Conservation (phyloP, 2,329 filamentous ascomycete genomes). For the Fusarium lyarnte region DNA sequence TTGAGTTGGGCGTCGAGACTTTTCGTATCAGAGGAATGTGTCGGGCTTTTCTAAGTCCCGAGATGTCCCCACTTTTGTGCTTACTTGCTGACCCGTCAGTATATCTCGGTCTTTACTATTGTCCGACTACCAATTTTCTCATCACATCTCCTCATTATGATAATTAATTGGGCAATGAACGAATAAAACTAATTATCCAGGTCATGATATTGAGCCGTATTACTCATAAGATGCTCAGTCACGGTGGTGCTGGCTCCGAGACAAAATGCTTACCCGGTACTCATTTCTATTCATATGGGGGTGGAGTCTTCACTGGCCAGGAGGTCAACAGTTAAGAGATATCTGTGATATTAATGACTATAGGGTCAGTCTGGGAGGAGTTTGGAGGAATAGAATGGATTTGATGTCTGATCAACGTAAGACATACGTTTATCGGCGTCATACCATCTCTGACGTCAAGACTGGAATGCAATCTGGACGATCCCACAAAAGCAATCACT, state of each 20-base stretch:
- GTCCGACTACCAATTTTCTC: constrained; percentile 3
- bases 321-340: fast-evolving
- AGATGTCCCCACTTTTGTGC: constrained; percentile 2
- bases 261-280: neutral
- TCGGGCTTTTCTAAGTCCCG: constrained; percentile 22
- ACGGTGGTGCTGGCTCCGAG: fast-evolving
- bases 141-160: neutral
- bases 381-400: fast-evolving
- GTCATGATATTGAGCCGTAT: neutral
- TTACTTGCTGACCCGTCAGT: neutral
- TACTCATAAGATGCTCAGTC: neutral
- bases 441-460: constrained; percentile 10
- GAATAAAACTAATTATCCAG: fast-evolving
- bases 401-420: neutral
- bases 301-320: fast-evolving
- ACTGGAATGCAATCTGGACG: too few species aligned
- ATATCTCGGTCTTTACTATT: neutral
- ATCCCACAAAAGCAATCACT: too few species aligned
- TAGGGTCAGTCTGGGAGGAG: too few species aligned
- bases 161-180: fast-evolving
- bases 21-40: neutral
- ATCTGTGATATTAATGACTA: fast-evolving
- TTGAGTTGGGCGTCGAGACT: neutral
- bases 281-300: fast-evolving
- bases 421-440: neutral